Percentiles rank a stretch among this genome's conserved stretches.
Evolutionary conservation across 1,284 basidiomycete genomes (phyloP).

Genomic region (Ustilago tritici): DNA sequence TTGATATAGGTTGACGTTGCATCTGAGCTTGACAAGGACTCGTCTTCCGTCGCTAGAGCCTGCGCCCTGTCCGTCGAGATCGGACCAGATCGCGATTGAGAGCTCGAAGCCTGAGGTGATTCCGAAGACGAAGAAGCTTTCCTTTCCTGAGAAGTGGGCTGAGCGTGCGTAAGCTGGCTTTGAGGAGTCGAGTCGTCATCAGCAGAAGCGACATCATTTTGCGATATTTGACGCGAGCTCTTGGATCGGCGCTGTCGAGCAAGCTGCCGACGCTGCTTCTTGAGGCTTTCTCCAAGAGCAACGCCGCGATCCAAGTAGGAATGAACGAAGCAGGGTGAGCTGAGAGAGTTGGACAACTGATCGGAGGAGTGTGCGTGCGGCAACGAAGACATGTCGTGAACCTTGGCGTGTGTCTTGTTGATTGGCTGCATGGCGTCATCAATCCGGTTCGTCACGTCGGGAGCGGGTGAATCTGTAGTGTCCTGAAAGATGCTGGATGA

Average conservation of each 20-base stretch:
- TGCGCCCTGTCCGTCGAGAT: slow-evolving; percentile 3
- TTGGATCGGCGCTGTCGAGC: slow-evolving; percentile 27
- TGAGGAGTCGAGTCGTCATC: slow-evolving; percentile 25
- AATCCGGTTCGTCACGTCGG: slow-evolving; percentile 15
- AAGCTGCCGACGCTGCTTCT: slow-evolving; percentile 46
- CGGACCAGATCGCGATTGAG: background rate
- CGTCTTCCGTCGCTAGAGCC: slow-evolving; percentile 15
- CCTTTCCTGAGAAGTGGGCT: slow-evolving; percentile 2
- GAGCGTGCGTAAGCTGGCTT: slow-evolving; percentile 1
- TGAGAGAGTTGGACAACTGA: slow-evolving; percentile 23
- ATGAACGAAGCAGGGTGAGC: slow-evolving; percentile 61
- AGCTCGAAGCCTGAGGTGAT: background rate
- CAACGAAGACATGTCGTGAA: slow-evolving; percentile 44
- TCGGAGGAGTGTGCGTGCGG: slow-evolving; percentile 28
- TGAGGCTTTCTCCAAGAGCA: slow-evolving; percentile 44
- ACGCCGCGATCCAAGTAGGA: slow-evolving; percentile 57
- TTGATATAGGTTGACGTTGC: slow-evolving; percentile 14
- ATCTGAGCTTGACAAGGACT: slow-evolving; percentile 21
- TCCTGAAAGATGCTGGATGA: slow-evolving; percentile 20
- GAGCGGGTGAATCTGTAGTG: slow-evolving; percentile 26
- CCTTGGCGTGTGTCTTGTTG: slow-evolving; percentile 49
- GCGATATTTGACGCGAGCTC: slow-evolving; percentile 14
- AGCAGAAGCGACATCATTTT: slow-evolving; percentile 33
- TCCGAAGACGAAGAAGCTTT: slow-evolving; percentile 2
- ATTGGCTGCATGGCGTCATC: slow-evolving; percentile 11